Conservation (phyloP, 768 basidiomycete genomes). For the Cystoderma amianthinum region DNA sequence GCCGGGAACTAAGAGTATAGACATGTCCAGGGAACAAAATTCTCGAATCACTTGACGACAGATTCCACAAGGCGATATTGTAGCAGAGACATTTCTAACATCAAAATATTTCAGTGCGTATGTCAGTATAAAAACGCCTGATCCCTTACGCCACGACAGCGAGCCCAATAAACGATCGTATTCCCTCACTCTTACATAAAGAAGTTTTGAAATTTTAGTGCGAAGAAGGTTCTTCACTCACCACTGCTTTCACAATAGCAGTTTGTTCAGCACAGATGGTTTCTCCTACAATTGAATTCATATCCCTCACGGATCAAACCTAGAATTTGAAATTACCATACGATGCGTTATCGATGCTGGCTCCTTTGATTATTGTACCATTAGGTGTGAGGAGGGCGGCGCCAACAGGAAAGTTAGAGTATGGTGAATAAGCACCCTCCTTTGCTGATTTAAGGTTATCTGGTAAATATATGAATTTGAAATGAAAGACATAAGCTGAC, state of each 20-base stretch:
- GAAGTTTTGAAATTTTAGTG: too few relatives aligned
- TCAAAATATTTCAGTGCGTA: neutral
- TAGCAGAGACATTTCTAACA: constrained; percentile 56
- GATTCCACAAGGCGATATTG: constrained; percentile 86
- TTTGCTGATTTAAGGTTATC: constrained; percentile 40
- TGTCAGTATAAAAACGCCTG: neutral
- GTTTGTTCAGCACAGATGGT: constrained; percentile 95
- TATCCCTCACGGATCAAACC: too few relatives aligned
- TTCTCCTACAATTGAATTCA: constrained; percentile 64
- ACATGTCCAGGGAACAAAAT: constrained; percentile 72
- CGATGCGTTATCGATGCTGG: constrained; percentile 92
- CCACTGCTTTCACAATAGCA: constrained; percentile 90
- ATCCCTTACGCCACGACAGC: constrained; percentile 66
- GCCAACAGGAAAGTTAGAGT: constrained; percentile 91
- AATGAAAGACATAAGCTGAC: constrained; percentile 29
- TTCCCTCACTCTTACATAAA: constrained; percentile 70
- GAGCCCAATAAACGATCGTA: constrained; percentile 59
- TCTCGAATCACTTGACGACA: constrained; percentile 90
- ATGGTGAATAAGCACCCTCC: constrained; percentile 70
- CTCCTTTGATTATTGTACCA: constrained; percentile 73
- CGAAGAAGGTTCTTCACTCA: too few relatives aligned
- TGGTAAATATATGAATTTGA: neutral
- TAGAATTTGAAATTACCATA: constrained; percentile 58
- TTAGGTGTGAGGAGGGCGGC: constrained; percentile 72
- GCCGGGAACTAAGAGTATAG: constrained; percentile 63